Evolutionary conservation across 2,329 filamentous ascomycete genomes (phyloP), one percentile per base, ranked within the genome.

Genomic region (Cladobotryum protrusum): DNA sequence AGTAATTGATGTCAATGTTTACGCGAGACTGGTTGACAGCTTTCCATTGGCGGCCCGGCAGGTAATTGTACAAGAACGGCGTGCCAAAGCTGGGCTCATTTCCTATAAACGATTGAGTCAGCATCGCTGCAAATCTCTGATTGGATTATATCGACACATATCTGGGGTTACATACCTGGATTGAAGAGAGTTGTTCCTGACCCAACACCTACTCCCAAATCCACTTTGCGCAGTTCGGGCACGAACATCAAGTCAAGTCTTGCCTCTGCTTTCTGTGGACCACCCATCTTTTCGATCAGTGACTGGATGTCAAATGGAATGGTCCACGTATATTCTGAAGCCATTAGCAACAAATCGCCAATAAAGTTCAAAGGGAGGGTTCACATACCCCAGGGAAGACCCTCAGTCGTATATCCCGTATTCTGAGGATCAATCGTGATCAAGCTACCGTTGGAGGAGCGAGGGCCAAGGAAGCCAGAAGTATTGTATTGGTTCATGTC

Each of bases 21-120:
- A 66, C 59, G 35, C 76, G 71, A 9, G 75, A 75, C 20, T 70
- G 69, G 50, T 70, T 63, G 4, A 80, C 77, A 1, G 72, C 75
- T 45, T 75, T 71, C 56, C 74, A 72, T 47, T 80, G 78, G 34
- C 71, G 69, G 41, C 70, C 66, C 20, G 49, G 52, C 37, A 77
- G 67, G 57, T 76, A 83, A 54, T 82, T 76, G 62, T 80, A 82
- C 1, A 82, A 67, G 56, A 78, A 83, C 0, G 77, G 77, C 9
- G 73, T 72, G 24, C 72, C 74, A 60, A 81, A 81, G 55, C 70
- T 67, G 18, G 78, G 78, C 56, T 82, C 78, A 52, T 82, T 82
- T 0, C 75, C 78, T 1, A 73, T 68, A 52, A 17, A 19, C 15
- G n/a, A n/a, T 18, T 13, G 6, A 18, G 56, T 80, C 14, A 81